Evolutionary conservation across 768 basidiomycete species (phyloP).

Genomic region (Leccinum fibrillosum): DNA sequence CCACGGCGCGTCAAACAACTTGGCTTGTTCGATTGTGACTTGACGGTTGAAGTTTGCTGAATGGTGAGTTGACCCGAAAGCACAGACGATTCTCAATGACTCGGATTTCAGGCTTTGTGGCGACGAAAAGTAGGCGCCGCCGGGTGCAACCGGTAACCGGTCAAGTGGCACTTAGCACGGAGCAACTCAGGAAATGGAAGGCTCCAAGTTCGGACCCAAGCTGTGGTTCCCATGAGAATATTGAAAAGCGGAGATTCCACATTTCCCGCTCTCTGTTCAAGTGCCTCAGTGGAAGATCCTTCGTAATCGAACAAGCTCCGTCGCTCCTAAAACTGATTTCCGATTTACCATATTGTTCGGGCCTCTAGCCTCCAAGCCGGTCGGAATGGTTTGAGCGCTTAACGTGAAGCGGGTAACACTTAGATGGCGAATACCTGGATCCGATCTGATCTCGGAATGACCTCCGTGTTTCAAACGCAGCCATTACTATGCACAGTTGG

Average conservation of each 20-base stretch:
- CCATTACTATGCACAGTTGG: neutral
- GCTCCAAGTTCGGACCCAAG: neutral
- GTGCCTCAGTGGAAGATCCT: neutral
- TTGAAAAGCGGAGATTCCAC: conserved; percentile 7
- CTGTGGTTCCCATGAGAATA: conserved; percentile 2
- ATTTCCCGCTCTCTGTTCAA: neutral
- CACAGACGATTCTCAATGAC: neutral
- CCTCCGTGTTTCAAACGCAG: conserved; percentile 2
- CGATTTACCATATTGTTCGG: neutral
- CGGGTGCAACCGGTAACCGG: neutral
- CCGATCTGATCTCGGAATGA: neutral
- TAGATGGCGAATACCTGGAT: neutral
- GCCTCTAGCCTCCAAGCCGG: neutral
- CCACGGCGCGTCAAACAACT: neutral
- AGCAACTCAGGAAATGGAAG: conserved; percentile 12
- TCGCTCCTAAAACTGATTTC: neutral
- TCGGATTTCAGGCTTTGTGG: neutral
- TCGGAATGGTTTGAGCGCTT: neutral
- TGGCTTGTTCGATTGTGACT: neutral
- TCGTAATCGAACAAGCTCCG: neutral
- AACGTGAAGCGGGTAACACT: neutral
- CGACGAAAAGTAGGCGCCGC: neutral
- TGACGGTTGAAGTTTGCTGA: neutral
- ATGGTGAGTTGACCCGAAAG: neutral
- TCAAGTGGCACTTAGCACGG: neutral